Evolutionary conservation across 176 grass and related monocot species (phyloP), one percentile per base, ranked within the genome.

Genomic region (Aegilops umbellulata): DNA sequence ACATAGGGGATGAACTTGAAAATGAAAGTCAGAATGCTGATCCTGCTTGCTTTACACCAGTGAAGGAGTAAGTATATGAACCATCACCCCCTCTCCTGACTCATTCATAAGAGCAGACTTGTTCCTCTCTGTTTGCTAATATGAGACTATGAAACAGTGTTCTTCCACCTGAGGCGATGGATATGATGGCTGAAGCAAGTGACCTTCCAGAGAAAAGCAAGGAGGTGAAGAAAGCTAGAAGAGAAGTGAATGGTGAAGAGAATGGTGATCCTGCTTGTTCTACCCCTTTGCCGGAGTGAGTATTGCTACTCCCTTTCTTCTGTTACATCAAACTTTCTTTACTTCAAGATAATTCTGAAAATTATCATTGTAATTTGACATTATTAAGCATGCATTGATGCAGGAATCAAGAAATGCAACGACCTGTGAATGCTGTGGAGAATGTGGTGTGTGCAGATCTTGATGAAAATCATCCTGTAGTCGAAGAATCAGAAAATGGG

Each of bases 1-100:
- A 47, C 51, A 39, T 62, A 86, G 88, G 72, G 53, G 82, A 80
- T 41, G 79, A 78, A 65, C 38, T 38, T 31, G 81, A 81, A 81
- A 91, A 31, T 38, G 74, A 84, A 57, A 76, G 62, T 34, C 75
- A 80, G 22, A 84, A 91, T 74, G 63, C 89, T 17, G 61, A 73
- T 84, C 87, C 90, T 87, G 88, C 82, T 83, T 94, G 92, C 77
- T 99, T 92, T 87, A 93, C 92, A 38, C 92, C 87, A 55, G 76
- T 94, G 66, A 82, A 83, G 80, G 94, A 96, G 97, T 99, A 92
- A 86, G 97, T 92, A 84, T 69, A 82, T 39, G 16, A 11, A 82
- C 32, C 23, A 26, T 80, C 72, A 57, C n/a, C 11, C 85, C 67
- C 57, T 86, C 6, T 84, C 23, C 60, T 63, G 17, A 74, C 10